These are phyloP conservation scores for Gastrodia elata DNA, from an alignment of 106 monocot species.

Conservation along the genomic window DNA sequence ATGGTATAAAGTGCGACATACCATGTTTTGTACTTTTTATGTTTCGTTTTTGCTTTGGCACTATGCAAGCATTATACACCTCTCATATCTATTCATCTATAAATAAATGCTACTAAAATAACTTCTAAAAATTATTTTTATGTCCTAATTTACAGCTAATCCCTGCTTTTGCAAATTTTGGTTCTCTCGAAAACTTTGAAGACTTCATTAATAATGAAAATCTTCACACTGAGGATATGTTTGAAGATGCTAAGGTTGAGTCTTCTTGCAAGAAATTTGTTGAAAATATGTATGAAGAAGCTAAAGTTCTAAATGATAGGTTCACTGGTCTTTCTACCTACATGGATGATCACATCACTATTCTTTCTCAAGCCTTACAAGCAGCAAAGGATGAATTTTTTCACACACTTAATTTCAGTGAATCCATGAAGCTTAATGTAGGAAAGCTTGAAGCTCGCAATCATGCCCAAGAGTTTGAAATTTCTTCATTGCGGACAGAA, in stretches of 20 bases:
- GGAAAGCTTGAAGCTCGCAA: conserved; percentile 38
- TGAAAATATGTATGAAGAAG: conserved; percentile 31
- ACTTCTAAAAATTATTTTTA: background rate
- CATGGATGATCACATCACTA: conserved; percentile 39
- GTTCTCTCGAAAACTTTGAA: conserved; percentile 44
- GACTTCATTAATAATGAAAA: conserved; percentile 26
- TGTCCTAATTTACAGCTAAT: conserved; percentile 26
- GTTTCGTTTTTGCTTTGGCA: background rate
- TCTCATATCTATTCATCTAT: background rate
- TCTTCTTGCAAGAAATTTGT: conserved; percentile 28
- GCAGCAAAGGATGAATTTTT: conserved; percentile 30
- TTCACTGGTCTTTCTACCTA: conserved; percentile 39
- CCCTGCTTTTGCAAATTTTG: conserved; percentile 27
- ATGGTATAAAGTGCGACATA: background rate
- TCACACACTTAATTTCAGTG: conserved; percentile 34
- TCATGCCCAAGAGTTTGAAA: conserved; percentile 39
- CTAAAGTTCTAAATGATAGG: conserved; percentile 23
- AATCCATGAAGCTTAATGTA: conserved; percentile 40
- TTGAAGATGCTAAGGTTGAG: conserved; percentile 16
- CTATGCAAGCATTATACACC: background rate
- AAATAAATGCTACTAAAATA: background rate
- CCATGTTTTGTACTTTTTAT: background rate
- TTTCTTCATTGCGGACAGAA: conserved; percentile 33
- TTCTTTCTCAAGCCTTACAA: conserved; percentile 41
- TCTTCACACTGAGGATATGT: conserved; percentile 6